A percentile compares a stretch with the other conserved stretches of the same genome.
Conservation (phyloP, 768 basidiomycete genomes). For the Lactarius akahatsu region DNA sequence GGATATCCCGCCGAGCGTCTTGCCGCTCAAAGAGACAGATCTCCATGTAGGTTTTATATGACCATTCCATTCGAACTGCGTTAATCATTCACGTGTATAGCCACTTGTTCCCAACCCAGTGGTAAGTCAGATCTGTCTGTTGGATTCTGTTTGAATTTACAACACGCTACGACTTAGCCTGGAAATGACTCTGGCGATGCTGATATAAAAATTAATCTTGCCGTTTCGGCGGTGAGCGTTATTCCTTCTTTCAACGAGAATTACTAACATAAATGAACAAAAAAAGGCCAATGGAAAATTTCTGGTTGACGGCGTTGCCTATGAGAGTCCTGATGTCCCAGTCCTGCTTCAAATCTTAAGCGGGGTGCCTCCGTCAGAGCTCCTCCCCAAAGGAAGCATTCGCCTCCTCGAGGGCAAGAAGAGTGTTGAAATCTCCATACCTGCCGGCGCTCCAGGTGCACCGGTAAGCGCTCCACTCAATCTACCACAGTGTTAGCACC, state of each 20-base stretch:
- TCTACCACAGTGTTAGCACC: neutral
- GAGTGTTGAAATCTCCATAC: conserved; percentile 43
- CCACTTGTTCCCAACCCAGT: conserved; percentile 15
- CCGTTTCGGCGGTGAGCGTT: conserved; percentile 15
- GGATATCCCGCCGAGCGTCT: neutral
- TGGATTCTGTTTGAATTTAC: neutral
- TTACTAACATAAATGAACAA: neutral
- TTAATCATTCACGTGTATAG: conserved; percentile 17
- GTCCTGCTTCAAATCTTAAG: conserved; percentile 59
- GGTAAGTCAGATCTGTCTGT: neutral
- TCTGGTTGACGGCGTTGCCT: conserved; percentile 39
- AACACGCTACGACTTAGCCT: neutral
- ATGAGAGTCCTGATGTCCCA: conserved; percentile 43
- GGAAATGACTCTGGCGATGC: neutral
- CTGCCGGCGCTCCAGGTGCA: neutral
- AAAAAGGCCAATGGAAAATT: conserved; percentile 28
- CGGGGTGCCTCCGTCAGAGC: neutral
- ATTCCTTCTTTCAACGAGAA: neutral
- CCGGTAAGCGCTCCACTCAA: neutral
- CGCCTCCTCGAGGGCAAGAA: conserved; percentile 45
- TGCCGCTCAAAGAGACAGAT: conserved; percentile 16
- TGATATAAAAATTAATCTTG: conserved; percentile 14
- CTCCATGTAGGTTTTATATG: conserved; percentile 14
- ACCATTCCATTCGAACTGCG: neutral
- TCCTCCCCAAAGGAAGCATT: conserved; percentile 51